Evolutionary conservation across 345 rosid genomes (phyloP), one percentile per base, ranked within the genome.

Genomic region (Gynandropsis gynandra): DNA sequence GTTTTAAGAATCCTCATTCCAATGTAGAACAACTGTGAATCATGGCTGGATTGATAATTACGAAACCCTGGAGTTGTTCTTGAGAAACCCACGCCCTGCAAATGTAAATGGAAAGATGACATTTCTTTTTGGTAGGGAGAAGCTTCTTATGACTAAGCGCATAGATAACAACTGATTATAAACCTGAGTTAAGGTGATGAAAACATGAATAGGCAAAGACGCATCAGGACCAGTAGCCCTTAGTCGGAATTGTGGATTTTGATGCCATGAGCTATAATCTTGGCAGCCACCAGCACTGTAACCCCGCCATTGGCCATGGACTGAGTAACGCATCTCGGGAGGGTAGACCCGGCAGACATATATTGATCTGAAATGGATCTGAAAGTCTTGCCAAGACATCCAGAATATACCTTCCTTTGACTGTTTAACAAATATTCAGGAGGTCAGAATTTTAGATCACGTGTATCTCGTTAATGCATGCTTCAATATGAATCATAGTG

Each of bases 361-460:
- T 56, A 93, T 85, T 13, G 99, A 93, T 47, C 97, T 74, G 77
- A 93, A 93, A 72, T 93, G 99, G 65, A 93, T 88, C 74, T 93
- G 99, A 54, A 93, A 93, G 64, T 93, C 99, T 88, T 93, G 97
- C 99, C 99, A 93, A 33, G 92, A 88, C 99, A 93, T 93, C 99
- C 99, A 93, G 75, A 93, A 93, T 68, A 93, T 93, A 51, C 99
- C 99, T 61, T 93, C 95, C 57, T 78, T 88, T 48, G 99, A 81
- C 99, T 93, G 95, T 74, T 69, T 45, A 68, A 75, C 10, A 60
- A 10, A 60, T 2, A 53, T 27, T 27, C 37, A 59, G n/a, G 39
- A 63, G 58, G 49, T 56, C 52, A 67, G 66, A 31, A 42, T 10
- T 17, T 9, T 37, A 53, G 13, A 57, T 11, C 11, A 32, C 8